phyloP scores from a whole-genome alignment of 441 rosid genomes.

The Gossypium schwendimanii region DNA sequence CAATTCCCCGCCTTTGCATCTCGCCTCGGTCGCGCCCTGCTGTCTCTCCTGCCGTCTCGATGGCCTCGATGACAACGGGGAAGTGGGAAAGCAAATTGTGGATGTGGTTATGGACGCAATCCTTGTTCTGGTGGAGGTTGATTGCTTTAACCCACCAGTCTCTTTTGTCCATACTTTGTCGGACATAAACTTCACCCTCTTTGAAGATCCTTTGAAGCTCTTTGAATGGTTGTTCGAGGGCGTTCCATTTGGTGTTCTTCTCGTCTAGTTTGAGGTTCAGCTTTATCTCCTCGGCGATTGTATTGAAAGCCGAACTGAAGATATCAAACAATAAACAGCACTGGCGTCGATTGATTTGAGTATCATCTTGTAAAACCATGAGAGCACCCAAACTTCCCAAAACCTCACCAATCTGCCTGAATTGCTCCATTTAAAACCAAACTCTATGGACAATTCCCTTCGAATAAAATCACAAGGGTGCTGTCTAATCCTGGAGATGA shows the following conservation, averaged over 20 bases:
- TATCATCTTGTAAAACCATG: constrained; percentile 71
- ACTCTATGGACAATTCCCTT: background rate
- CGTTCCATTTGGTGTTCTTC: constrained; percentile 75
- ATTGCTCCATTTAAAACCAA: constrained; percentile 66
- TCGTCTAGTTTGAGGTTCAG: constrained; percentile 72
- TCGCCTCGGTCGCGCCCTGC: constrained; percentile 71
- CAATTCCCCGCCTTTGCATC: constrained; percentile 68
- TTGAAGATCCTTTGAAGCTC: constrained; percentile 71
- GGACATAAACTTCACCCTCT: constrained; percentile 78
- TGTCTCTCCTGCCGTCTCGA: constrained; percentile 73
- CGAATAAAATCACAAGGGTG: constrained; percentile 4
- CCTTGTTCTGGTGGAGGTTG: constrained; percentile 68
- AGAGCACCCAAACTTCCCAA: constrained; percentile 77
- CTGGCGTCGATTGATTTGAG: constrained; percentile 67
- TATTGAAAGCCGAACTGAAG: constrained; percentile 47
- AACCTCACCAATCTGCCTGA: constrained; percentile 88
- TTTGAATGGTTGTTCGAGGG: constrained; percentile 68
- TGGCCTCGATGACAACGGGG: constrained; percentile 70
- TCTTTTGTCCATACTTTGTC: constrained; percentile 64
- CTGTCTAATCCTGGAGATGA: constrained; percentile 11
- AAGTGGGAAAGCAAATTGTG: constrained; percentile 71
- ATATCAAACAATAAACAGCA: constrained; percentile 61
- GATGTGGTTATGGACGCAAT: constrained; percentile 68
- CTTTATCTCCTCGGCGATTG: constrained; percentile 71
- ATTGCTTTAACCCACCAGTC: constrained; percentile 87